Evolutionary conservation across 1,139 yeast species (phyloP), one percentile per base, ranked within the genome.

Genomic region (Hyphopichia burtonii): DNA sequence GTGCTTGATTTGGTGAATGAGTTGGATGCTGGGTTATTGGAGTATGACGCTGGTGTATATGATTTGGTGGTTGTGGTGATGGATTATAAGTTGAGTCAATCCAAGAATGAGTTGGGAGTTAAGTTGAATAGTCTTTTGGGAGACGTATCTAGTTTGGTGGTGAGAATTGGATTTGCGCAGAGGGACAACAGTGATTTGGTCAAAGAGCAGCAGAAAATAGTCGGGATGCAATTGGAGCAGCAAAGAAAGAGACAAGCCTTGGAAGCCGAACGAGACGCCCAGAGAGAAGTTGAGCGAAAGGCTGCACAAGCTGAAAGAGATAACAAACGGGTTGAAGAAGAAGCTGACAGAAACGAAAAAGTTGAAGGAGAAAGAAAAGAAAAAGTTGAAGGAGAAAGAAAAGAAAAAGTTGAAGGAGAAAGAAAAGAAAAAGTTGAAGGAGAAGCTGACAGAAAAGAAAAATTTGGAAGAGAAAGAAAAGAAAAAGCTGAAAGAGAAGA

Each of bases 161-260:
- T 38, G 7, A 31, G 40, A 32, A 17, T 32, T 18, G 36, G 36
- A 9, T 38, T 14, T 12, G 12, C 6, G 12, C 14, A 31, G 15
- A 31, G 25, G 18, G 31, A 30, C 12, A 27, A 25, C 17, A 44
- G 43, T 22, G 39, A 37, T 34, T 37, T 42, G 22, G 31, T 43
- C 12, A 31, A 42, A 36, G 55, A 53, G 34, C 66, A 61, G 39
- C 48, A 58, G 30, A 53, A 51, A n/a, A 53, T 53, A 5, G 53
- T 52, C n/a, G 43, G 45, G 34, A 42, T 41, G 22, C 65, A 61
- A 43, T 41, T 61, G 38, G 42, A 51, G 31, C 49, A 51, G 20
- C 62, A 58, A 37, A 25, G 46, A 31, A 28, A 34, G 37, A 34
- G 35, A 34, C 7, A 17, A 8, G n/a, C 16, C 30, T 17, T 27